A percentile compares a stretch with the other conserved stretches of the same genome.
Conservation (phyloP, 805 yeast genomes). For the Metschnikowia dekortorum region DNA sequence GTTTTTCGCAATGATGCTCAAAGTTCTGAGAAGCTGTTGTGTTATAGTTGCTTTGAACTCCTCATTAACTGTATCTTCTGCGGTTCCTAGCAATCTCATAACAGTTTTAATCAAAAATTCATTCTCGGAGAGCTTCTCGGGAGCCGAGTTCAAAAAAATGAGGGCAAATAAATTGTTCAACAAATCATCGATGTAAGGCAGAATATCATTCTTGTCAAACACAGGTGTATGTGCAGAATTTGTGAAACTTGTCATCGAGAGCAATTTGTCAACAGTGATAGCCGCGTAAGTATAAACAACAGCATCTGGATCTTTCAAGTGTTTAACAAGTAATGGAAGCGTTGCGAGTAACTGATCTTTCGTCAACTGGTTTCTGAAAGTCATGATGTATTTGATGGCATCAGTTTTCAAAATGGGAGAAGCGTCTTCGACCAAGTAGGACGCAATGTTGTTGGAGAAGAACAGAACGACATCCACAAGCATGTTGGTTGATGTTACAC, state of each 20-base stretch:
- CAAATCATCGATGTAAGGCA: conserved; percentile 54
- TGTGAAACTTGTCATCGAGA: conserved; percentile 62
- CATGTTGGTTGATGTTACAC: conserved; percentile 82
- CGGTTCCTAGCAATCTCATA: conserved; percentile 73
- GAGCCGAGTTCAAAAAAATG: conserved; percentile 50
- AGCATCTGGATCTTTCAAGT: conserved; percentile 54
- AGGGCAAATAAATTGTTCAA: conserved; percentile 63
- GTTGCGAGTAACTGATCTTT: conserved; percentile 77
- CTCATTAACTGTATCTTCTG: conserved; percentile 57
- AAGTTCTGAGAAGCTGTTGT: conserved; percentile 63
- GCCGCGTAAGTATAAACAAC: conserved; percentile 94
- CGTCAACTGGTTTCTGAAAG: conserved; percentile 88
- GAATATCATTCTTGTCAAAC: conserved; percentile 70
- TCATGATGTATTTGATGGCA: conserved; percentile 85
- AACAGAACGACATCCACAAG: conserved; percentile 83
- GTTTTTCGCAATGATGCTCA: conserved; percentile 69
- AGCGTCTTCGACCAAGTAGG: conserved; percentile 62
- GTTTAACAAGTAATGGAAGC: conserved; percentile 71
- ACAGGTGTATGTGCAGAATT: conserved; percentile 52
- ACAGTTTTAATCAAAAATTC: conserved; percentile 88
- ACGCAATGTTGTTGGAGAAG: conserved; percentile 75
- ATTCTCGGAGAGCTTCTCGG: conserved; percentile 92
- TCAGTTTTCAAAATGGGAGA: conserved; percentile 85
- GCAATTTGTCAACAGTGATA: conserved; percentile 82
- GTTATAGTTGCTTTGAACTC: conserved; percentile 46